These are phyloP conservation scores for Eimeria praecox DNA, from an alignment of 169 alveolate genomes.

Conservation along the genomic window DNA sequence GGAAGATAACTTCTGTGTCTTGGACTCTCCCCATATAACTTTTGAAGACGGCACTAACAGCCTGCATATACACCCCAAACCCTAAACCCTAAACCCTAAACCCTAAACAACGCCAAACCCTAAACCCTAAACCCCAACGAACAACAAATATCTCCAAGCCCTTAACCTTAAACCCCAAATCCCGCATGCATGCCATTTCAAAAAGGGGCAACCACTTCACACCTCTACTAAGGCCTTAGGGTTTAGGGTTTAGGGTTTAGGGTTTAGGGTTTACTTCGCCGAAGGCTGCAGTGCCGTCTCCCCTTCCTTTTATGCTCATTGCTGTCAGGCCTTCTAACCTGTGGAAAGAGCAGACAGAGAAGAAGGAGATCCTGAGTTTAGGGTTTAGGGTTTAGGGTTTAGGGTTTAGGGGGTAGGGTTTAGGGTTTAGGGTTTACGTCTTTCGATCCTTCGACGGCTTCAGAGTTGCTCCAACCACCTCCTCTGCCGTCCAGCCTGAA, in stretches of 20 bases:
- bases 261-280: constrained; percentile 13
- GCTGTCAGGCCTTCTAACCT: constrained; percentile 8
- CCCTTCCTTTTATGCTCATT: neutral
- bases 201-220: neutral
- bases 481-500: constrained; percentile 18
- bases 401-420: neutral
- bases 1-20: neutral
- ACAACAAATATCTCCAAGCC: neutral
- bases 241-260: neutral
- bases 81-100: too few species aligned
- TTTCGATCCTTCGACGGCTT: neutral
- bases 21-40: neutral
- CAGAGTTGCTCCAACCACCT: neutral
- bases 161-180: neutral
- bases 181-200: neutral
- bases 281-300: constrained; percentile 6
- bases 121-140: neutral
- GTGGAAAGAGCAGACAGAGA: neutral
- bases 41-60: neutral
- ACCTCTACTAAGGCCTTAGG: neutral
- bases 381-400: neutral
- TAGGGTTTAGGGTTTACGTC: constrained; percentile 5
- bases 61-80: constrained; percentile 12
- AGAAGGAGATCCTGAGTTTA: neutral
- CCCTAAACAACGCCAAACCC: too few species aligned